Evolutionary conservation across 140 eudicot species (phyloP).

Genomic region (Bidens hawaiensis): DNA sequence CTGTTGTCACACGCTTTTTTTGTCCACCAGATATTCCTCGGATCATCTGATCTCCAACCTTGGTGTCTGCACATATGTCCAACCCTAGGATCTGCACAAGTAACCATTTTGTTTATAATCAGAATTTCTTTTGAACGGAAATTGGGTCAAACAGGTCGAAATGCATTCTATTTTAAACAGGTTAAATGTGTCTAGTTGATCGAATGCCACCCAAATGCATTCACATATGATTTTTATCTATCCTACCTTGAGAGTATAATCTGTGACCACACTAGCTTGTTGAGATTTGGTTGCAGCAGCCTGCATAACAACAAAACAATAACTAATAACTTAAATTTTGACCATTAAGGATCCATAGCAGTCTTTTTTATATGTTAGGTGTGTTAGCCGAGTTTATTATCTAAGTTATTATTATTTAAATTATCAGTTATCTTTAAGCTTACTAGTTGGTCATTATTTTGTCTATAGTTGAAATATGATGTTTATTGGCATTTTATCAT

Average conservation of each 20-base stretch:
- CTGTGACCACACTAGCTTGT: constrained; percentile 57
- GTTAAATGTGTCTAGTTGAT: not conserved
- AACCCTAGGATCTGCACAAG: constrained; percentile 70
- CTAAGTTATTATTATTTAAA: too few relatives aligned
- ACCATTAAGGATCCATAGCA: not conserved
- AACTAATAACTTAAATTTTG: not conserved
- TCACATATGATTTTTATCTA: not conserved
- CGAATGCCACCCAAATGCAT: not conserved
- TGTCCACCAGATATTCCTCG: constrained; percentile 94
- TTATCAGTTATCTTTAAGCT: too few relatives aligned
- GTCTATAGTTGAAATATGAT: too few relatives aligned
- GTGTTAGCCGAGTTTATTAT: too few relatives aligned
- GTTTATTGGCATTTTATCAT: too few relatives aligned
- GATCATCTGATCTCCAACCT: constrained; percentile 87
- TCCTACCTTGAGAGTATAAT: constrained; percentile 56
- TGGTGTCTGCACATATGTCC: constrained; percentile 77
- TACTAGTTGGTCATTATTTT: too few relatives aligned
- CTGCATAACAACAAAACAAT: constrained; percentile 22
- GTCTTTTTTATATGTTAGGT: not conserved
- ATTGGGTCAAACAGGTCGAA: not conserved
- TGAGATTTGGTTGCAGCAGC: constrained; percentile 63
- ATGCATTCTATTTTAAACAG: not conserved
- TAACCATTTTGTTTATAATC: not conserved
- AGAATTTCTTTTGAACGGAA: not conserved
- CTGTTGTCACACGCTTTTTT: too few relatives aligned